These are phyloP conservation scores for Erodium texanum DNA, from an alignment of 441 rosid genomes.

Conservation along the genomic window DNA sequence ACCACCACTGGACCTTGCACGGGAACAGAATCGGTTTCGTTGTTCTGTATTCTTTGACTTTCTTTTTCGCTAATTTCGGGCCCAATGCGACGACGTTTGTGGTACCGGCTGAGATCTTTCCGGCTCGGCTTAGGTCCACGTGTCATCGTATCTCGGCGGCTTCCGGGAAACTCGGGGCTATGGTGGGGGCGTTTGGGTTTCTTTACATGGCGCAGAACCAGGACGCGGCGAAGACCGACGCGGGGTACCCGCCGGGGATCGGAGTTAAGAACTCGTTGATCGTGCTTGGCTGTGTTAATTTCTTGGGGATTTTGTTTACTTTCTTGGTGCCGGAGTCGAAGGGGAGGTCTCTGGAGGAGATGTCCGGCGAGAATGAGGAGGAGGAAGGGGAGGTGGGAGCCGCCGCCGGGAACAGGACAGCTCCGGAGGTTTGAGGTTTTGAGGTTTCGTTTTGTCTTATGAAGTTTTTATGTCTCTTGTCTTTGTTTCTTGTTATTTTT, in stretches of 20 bases:
- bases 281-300: slow-evolving; percentile 35
- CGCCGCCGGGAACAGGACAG: background rate
- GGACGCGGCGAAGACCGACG: slow-evolving; percentile 15
- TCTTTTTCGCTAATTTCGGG: slow-evolving; percentile 64
- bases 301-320: slow-evolving; percentile 41
- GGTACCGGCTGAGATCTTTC: slow-evolving; percentile 61
- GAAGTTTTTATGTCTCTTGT: too few relatives aligned
- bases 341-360: slow-evolving; percentile 53
- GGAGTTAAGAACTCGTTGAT: slow-evolving; percentile 33
- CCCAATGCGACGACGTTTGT: slow-evolving; percentile 67
- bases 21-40: slow-evolving; percentile 17
- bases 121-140: slow-evolving; percentile 49
- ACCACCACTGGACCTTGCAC: slow-evolving; percentile 1
- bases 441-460: too few relatives aligned
- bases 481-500: too few relatives aligned
- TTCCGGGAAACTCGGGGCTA: slow-evolving; percentile 61
- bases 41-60: slow-evolving; percentile 36
- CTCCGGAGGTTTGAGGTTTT: background rate
- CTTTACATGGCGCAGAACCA: slow-evolving; percentile 19
- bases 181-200: slow-evolving; percentile 49
- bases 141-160: slow-evolving; percentile 68
- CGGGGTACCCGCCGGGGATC: slow-evolving; percentile 24
- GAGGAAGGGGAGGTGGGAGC: slow-evolving; percentile 9
- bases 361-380: slow-evolving; percentile 45
- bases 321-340: slow-evolving; percentile 56